A percentile compares a stretch with the other conserved stretches of the same genome.
Evolutionary conservation across 441 rosid genomes (phyloP).

Genomic region (Caryocar brasiliense): DNA sequence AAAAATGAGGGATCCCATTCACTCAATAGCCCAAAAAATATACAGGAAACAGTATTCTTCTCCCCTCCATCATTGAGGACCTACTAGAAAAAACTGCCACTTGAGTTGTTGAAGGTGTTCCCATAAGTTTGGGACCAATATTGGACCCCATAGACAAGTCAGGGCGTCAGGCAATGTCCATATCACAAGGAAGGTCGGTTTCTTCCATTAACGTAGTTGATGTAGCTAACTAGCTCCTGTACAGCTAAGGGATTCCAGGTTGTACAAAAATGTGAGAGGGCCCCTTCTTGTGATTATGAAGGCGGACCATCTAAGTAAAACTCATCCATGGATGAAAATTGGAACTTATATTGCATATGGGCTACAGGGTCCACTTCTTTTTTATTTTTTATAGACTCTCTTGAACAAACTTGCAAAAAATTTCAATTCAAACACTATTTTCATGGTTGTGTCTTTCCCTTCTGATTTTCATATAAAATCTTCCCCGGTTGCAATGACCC

Average conservation of each 20-base stretch:
- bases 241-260: conserved; percentile 26
- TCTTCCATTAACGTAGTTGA: conserved; percentile 12
- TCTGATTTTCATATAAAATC: no score
- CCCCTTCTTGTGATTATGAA: neutral
- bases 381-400: neutral
- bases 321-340: conserved; percentile 5
- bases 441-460: no score
- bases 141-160: conserved; percentile 21
- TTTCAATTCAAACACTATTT: no score
- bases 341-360: conserved; percentile 6
- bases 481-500: no score
- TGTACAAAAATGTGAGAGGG: conserved; percentile 12
- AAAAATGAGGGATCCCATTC: no score
- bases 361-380: neutral
- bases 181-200: conserved; percentile 10
- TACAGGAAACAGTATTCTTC: no score
- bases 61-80: conserved; percentile 1
- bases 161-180: no score
- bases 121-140: conserved; percentile 28
- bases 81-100: conserved; percentile 4
- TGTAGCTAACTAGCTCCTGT: conserved; percentile 16
- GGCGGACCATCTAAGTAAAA: neutral
- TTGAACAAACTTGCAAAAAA: neutral
- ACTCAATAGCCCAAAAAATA: no score
- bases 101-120: conserved; percentile 15